Percentiles rank a stretch among this genome's conserved stretches.
Conservation (phyloP, 192 early-diverging fungal genomes). For the Allomyces macrogynus region DNA sequence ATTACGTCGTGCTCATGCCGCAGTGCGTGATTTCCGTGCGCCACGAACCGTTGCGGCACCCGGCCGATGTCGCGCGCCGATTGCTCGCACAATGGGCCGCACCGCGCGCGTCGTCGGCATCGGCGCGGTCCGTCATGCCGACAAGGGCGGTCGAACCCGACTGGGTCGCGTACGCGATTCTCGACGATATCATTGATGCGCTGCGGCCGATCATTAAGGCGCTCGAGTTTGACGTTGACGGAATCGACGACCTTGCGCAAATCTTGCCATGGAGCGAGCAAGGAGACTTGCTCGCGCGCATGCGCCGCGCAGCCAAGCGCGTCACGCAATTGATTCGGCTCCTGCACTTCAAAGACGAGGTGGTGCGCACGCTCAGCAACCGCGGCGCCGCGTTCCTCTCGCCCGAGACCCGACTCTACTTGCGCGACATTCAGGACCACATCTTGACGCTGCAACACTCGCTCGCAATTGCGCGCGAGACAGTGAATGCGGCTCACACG, state of each 20-base stretch:
- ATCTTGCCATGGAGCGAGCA: slow-evolving; percentile 16
- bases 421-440: slow-evolving; percentile 21
- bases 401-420: slow-evolving; percentile 17
- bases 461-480: slow-evolving; percentile 31
- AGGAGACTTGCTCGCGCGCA: slow-evolving; percentile 33
- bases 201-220: background rate
- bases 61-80: background rate
- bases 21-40: background rate
- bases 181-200: background rate
- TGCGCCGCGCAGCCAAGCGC: slow-evolving; percentile 29
- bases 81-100: no score
- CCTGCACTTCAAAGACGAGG: slow-evolving; percentile 4
- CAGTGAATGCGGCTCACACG: slow-evolving; percentile 42
- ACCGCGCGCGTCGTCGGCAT: background rate
- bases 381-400: background rate
- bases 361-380: slow-evolving; percentile 4
- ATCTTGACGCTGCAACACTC: slow-evolving; percentile 13
- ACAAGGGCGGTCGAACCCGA: background rate
- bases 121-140: background rate
- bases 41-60: background rate
- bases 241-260: slow-evolving; percentile 12
- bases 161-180: background rate
- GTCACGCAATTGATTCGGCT: slow-evolving; percentile 16
- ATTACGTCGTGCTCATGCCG: background rate
- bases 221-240: slow-evolving; percentile 4